Evolutionary conservation across 352 stramenopile genomes (phyloP), one percentile per base, ranked within the genome.

Genomic region (Blastocystis sp.): DNA sequence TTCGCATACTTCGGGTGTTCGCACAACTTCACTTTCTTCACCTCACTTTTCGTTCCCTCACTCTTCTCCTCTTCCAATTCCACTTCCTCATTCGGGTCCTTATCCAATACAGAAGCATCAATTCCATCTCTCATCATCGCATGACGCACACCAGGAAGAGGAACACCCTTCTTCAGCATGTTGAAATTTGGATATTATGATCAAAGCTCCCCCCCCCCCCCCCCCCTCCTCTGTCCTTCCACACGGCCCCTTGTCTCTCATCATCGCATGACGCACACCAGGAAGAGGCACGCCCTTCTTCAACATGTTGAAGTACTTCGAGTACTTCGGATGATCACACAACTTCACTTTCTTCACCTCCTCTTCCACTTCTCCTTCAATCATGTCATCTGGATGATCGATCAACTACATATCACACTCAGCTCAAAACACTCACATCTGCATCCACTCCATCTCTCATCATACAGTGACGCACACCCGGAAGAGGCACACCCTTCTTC

Each of bases 251-350:
- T 40, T 40, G 71, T 87, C 77, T 59, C 54, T 81, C 11, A 43
- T 21, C 71, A 81, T 81, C n/a, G 14, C 40, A 24, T 66, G 34
- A 2, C 24, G 3, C 54, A 81, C 45, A 10, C 42, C 54, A 1
- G 3, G 9, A 42, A 43, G 45, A 42, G 59, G 77, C 38, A 87
- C 52, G 71, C 28, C 68, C 38, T 57, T 19, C 57, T 87, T 81
- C 6, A 87, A 28, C 65, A 87, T 77, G 28, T 77, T 63, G 60
- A 88, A 88, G 19, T 88, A 88, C 59, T 88, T 88, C 24, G 42
- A 3, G 54, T 68, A 88, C 24, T 68, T n/a, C 14, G 74, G 74
- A 78, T 88, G 78, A 11, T 88, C 78, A 1, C 63, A 76, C 38
- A 76, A 43, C 45, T 74, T 60, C 38, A 88, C 48, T 9, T 76